Base-by-base conservation (phyloP, 768 basidiomycete genomes). In the Hericium rajendrae region DNA sequence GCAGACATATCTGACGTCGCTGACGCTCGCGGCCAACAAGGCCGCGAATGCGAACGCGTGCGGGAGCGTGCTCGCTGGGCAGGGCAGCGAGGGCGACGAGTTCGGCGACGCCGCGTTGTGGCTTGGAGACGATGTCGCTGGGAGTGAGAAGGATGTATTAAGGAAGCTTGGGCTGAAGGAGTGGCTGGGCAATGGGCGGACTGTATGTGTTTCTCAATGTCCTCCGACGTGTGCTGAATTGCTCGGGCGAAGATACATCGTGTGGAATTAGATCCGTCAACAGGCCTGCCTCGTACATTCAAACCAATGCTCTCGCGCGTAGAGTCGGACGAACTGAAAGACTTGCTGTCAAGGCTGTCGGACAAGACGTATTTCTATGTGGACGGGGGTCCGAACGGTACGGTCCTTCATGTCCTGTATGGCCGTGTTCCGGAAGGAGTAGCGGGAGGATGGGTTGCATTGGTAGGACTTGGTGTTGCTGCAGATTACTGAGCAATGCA, bases 31-130 rank as follows among this genome's bases (percentile, higher is more conserved):
- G 39, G 77, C 78, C 11, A 70, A 75, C 52, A 62, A 60, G 1
- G 68, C 74, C 1, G 78, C 82, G 3, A 67, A 64, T 26, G 67
- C 72, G 2, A 68, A 72, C 10, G 66, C 71, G 11, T 78, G 73
- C 63, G 76, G 78, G n/a, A 83, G 79, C 62, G 68, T 83, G 48
- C 72, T 83, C 12, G 77, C 76, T 0, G 82, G 82, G 2, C 72
- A 72, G 37, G 66, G 71, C n/a, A 81, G 75, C 60, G 82, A 85
- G 61, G 76, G 74, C 61, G 82, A 83, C 59, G 81, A 84, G 50
- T 78, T 71, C 43, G 76, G 76, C 5, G 81, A 83, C 59, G 65
- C 80, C 22, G 78, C 72, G 4, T 50, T 84, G 38, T 82, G 78
- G 77, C 71, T 84, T 4, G 80, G 82, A 9, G 51, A 59, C 5